phyloP scores from a whole-genome alignment of 441 rosid genomes.

The Erodium texanum region DNA sequence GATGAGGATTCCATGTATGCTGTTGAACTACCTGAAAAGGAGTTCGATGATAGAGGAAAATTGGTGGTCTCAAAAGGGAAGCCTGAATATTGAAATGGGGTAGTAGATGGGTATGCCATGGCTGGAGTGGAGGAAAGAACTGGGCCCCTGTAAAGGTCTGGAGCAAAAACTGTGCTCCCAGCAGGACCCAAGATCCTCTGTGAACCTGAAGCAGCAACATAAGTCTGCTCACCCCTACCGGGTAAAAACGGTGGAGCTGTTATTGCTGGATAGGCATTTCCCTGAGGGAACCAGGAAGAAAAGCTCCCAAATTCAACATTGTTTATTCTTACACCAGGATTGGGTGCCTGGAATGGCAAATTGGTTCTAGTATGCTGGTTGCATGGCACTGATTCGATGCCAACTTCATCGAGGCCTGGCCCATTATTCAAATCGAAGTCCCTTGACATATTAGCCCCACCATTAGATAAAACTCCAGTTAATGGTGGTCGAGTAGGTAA shows the following conservation, averaged over 20 bases:
- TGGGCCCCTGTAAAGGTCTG: constrained; percentile 27
- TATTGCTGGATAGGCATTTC: constrained; percentile 7
- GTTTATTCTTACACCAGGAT: constrained; percentile 9
- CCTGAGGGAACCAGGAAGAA: constrained; percentile 14
- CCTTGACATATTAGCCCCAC: background rate
- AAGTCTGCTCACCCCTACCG: constrained; percentile 17
- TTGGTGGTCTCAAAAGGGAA: constrained; percentile 29
- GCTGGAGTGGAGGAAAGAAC: constrained; percentile 38
- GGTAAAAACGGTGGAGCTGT: constrained; percentile 12
- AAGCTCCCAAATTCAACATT: constrained; percentile 11
- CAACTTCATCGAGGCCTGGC: constrained; percentile 13
- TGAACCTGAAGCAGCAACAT: constrained; percentile 21
- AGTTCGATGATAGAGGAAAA: constrained; percentile 26
- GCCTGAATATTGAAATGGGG: constrained; percentile 32
- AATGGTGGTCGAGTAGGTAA: background rate
- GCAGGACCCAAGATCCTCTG: constrained; percentile 29
- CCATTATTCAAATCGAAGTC: constrained; percentile 18
- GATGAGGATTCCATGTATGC: constrained; percentile 33
- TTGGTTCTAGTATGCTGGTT: constrained; percentile 6
- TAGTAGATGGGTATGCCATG: constrained; percentile 23
- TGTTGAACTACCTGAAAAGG: constrained; percentile 27
- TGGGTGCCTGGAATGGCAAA: constrained; percentile 9
- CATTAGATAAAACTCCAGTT: background rate
- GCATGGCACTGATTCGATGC: constrained; percentile 8
- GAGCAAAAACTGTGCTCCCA: constrained; percentile 22